Conservation (phyloP, 1,284 basidiomycete species). For the Apiotrichum akiyoshidainum region DNA sequence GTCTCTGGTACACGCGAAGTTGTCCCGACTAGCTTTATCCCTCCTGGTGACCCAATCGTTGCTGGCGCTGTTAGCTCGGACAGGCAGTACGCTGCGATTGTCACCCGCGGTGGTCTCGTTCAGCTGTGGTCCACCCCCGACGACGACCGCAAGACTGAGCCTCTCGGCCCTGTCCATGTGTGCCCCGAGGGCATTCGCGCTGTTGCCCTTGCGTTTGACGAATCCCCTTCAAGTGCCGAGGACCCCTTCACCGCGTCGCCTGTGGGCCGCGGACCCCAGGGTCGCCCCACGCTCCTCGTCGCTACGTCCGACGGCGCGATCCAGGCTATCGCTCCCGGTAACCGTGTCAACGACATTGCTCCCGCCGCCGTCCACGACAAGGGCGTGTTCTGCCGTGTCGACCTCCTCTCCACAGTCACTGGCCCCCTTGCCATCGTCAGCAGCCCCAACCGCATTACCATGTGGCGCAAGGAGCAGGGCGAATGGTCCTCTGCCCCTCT, state of each 20-base stretch:
- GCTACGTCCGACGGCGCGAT: conserved; percentile 17
- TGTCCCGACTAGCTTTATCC: conserved; percentile 12
- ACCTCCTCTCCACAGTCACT: conserved; percentile 11
- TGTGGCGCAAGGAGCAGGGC: conserved; percentile 19
- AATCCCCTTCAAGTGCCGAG: conserved; percentile 6
- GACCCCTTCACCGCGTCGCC: conserved; percentile 21
- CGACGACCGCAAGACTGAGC: conserved; percentile 16
- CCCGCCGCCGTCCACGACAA: conserved; percentile 1
- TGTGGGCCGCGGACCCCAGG: not conserved
- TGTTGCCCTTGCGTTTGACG: conserved; percentile 11
- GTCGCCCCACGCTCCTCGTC: conserved; percentile 16
- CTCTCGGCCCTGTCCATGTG: not conserved
- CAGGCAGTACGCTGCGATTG: conserved; percentile 13
- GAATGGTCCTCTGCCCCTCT: conserved; percentile 14
- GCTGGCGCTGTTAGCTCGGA: conserved; percentile 22
- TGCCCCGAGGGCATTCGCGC: conserved; percentile 6
- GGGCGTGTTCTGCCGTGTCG: conserved; percentile 1
- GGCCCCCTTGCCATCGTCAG: conserved; percentile 10
- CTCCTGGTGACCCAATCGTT: conserved; percentile 25
- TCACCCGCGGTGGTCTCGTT: conserved; percentile 8
- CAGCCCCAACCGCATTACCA: conserved; percentile 1
- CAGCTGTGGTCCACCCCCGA: conserved; percentile 18
- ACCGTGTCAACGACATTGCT: conserved; percentile 11
- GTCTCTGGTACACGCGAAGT: conserved; percentile 32
- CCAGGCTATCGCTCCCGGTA: conserved; percentile 7